Evolutionary conservation across 441 rosid genomes (phyloP), one percentile per base, ranked within the genome.

Genomic region (Mallotus japonicus): DNA sequence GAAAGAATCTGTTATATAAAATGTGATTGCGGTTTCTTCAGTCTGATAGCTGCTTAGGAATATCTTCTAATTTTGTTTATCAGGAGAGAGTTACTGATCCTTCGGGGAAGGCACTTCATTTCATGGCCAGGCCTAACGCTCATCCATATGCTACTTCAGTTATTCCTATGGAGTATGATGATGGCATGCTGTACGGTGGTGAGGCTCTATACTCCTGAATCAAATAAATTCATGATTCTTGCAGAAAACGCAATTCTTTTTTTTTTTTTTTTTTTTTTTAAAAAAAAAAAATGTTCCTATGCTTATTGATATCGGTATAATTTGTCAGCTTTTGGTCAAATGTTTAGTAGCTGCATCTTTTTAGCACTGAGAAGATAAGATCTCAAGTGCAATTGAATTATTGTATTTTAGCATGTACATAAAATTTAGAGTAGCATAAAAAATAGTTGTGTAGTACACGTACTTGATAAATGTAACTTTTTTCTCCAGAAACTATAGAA

Each of bases 41-140:
- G 68, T 28, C 32, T 42, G n/a, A 34, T 42, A 24, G 50, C 62
- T 66, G 46, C 62, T 78, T 47, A 75, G 69, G 53, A 58, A 73
- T 75, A 63, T 69, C 24, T 69, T 73, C 67, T 78, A 34, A 22
- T 40, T 62, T 62, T 76, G 24, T 68, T 79, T 76, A 40, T 69
- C 85, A 89, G 94, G 94, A 87, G 85, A 85, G 85, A 83, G 79
- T 77, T 57, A 74, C 56, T 3, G 90, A 82, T 84, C 71, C 81
- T 76, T 78, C 85, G 49, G 55, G 60, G 60, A 82, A 84, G 77
- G 56, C 78, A 19, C 80, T 80, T 66, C 80, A 64, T 61, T 83
- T 78, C 70, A 62, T 74, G 68, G 75, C 77, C 56, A 78, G 55
- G 49, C 71, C 85, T 56, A 81, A 76, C 64, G 66, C 76, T 71